Conservation (phyloP, 371 early-diverging fungal species). For the Mucor saturninus region DNA sequence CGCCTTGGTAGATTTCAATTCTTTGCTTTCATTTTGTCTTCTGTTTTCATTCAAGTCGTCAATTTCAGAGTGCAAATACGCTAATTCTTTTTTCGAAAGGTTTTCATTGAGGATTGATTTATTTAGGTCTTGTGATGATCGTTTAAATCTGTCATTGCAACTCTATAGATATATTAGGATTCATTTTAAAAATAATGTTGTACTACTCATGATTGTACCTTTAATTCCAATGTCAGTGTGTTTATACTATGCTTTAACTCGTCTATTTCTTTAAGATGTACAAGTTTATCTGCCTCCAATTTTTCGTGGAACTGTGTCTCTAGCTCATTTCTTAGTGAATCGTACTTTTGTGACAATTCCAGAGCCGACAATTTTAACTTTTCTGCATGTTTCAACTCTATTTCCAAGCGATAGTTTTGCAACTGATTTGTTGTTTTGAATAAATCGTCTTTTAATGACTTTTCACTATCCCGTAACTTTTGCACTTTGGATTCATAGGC, state of each 20-base stretch:
- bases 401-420: not conserved
- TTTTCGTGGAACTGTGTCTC: not conserved
- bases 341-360: not conserved
- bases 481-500: not conserved
- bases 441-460: not conserved
- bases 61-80: no score
- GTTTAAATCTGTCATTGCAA: conserved; percentile 3
- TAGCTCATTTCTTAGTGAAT: not conserved
- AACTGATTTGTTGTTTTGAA: not conserved
- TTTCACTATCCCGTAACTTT: not conserved
- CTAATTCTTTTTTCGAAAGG: not conserved
- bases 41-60: not conserved
- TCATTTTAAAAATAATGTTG: not conserved
- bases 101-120: conserved; percentile 6
- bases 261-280: not conserved
- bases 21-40: not conserved
- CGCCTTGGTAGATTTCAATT: not conserved
- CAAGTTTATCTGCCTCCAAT: not conserved
- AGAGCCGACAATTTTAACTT: conserved; percentile 1
- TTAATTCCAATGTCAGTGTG: not conserved
- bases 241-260: not conserved
- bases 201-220: not conserved
- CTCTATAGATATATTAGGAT: not conserved
- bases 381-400: not conserved
- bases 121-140: not conserved